A percentile compares a stretch with the other conserved stretches of the same genome.
Evolutionary conservation across 129 eudicot species (phyloP).

Genomic region (Lactuca sativa): DNA sequence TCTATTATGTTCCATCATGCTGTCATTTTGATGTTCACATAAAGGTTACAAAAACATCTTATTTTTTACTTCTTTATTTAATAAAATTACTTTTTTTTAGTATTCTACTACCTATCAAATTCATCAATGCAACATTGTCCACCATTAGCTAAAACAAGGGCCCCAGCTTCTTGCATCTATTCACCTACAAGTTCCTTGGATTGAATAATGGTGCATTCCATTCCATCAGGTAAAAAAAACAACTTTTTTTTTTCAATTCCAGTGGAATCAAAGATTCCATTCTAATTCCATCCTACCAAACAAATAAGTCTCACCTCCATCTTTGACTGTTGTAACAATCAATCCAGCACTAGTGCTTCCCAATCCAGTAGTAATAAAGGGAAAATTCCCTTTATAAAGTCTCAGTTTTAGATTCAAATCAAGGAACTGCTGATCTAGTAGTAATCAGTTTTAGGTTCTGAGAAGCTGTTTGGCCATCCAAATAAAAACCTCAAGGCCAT

Average conservation of each 20-base stretch:
- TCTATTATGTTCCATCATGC: constrained; percentile 99
- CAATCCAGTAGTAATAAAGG: constrained; percentile 80
- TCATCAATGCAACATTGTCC: constrained; percentile 99
- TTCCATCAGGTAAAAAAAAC: too few relatives aligned
- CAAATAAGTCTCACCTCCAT: constrained; percentile 58
- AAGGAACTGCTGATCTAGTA: constrained; percentile 30
- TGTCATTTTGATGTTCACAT: constrained; percentile 15
- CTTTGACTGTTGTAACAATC: constrained; percentile 95
- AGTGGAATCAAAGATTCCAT: not conserved
- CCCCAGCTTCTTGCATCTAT: constrained; percentile 99
- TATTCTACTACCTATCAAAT: constrained; percentile 62
- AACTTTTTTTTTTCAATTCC: not conserved
- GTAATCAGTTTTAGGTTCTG: constrained; percentile 10
- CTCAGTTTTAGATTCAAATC: constrained; percentile 55
- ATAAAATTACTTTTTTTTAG: not conserved
- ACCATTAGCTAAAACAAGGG: constrained; percentile 97
- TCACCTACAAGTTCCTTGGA: constrained; percentile 53
- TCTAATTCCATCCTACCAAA: not conserved
- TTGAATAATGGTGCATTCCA: too few relatives aligned
- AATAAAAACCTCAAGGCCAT: constrained; percentile 77
- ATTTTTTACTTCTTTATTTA: not conserved
- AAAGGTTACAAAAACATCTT: not conserved
- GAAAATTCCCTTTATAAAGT: too few relatives aligned
- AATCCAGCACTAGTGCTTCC: constrained; percentile 99
- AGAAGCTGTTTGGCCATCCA: constrained; percentile 36